Evolutionary conservation across 805 yeast genomes (phyloP).

Genomic region (Wickerhamomyces sydowiorum): DNA sequence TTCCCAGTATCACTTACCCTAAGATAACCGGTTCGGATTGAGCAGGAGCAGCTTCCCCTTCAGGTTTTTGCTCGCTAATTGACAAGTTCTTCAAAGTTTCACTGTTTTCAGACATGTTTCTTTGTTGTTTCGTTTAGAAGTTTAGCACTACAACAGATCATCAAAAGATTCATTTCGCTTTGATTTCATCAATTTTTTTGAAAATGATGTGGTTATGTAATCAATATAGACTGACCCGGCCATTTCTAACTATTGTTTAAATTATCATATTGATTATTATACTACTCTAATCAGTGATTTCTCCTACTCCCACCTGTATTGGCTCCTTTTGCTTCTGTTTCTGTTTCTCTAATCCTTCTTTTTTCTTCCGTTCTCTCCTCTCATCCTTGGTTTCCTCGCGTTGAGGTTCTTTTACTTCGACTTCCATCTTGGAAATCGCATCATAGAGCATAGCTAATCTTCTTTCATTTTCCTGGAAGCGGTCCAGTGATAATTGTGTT

Average conservation of each 20-base stretch:
- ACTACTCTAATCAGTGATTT: no score
- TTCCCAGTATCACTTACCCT: slow-evolving; percentile 12
- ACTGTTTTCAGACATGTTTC: slow-evolving; percentile 11
- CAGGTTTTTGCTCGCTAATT: neutral
- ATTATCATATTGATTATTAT: neutral
- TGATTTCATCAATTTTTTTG: no score
- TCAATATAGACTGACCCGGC: neutral
- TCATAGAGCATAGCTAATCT: slow-evolving; percentile 45
- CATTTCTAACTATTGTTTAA: neutral
- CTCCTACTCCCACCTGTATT: no score
- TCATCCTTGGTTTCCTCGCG: slow-evolving; percentile 49
- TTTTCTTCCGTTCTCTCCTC: slow-evolving; percentile 45
- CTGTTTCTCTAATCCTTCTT: slow-evolving; percentile 36
- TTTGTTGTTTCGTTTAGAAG: neutral
- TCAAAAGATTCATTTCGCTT: neutral
- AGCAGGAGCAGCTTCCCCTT: slow-evolving; percentile 28
- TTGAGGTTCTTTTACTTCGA: neutral
- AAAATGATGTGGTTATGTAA: no score
- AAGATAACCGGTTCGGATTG: slow-evolving; percentile 41
- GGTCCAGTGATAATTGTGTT: slow-evolving; percentile 49
- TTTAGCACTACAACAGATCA: neutral
- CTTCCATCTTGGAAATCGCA: slow-evolving; percentile 32
- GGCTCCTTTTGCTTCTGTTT: slow-evolving; percentile 8
- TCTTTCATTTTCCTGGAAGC: slow-evolving; percentile 60
- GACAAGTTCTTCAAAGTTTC: slow-evolving; percentile 8